Evolutionary conservation across 2,329 filamentous ascomycete genomes (phyloP), one percentile per base, ranked within the genome.

Genomic region (Neoscytalidium dimidiatum): DNA sequence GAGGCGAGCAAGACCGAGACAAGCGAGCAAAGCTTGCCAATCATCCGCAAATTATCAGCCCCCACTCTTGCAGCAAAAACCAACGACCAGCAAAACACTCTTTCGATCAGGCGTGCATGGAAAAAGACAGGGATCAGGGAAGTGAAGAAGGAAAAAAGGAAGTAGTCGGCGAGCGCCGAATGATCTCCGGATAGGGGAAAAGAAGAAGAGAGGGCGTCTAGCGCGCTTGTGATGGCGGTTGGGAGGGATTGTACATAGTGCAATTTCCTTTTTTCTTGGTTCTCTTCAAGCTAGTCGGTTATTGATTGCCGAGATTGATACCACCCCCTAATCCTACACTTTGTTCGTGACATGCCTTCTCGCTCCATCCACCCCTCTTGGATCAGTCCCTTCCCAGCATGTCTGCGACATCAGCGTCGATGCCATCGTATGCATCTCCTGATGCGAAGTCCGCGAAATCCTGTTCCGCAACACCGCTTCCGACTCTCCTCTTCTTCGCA

Each of bases 361-460:
- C n/a, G 7, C 19, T 23, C 31, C 28, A 14, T 33, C 56, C 9
- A 19, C 28, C n/a, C 6, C 41, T 33, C 6, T 13, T 1, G 23
- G 6, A 17, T 35, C 29, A 64, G 26, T 64, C 64, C 8, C 81
- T 80, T 64, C 83, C 80, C 68, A 88, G 74, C 74, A 89, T 79
- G 67, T 86, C 85, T 9, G 84, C 84, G 53, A 89, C 83, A 73
- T 88, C 86, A 7, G 83, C 85, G 72, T 89, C 87, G 68, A 90
- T 77, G 21, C 84, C 86, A 13, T 78, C 80, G 77, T 85, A 82
- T 29, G 81, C 82, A 69, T 85, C 81, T 46, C 83, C 85, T 8
- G 75, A 75, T 9, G 70, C 74, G 67, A 78, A 78, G 0, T 72
- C 76, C 19, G 75, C 75, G 68, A 76, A 77, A 52, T 78, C 77